These are phyloP conservation scores for Dactylonectria macrodidyma DNA, from an alignment of 2,329 filamentous ascomycete species.

Conservation along the genomic window DNA sequence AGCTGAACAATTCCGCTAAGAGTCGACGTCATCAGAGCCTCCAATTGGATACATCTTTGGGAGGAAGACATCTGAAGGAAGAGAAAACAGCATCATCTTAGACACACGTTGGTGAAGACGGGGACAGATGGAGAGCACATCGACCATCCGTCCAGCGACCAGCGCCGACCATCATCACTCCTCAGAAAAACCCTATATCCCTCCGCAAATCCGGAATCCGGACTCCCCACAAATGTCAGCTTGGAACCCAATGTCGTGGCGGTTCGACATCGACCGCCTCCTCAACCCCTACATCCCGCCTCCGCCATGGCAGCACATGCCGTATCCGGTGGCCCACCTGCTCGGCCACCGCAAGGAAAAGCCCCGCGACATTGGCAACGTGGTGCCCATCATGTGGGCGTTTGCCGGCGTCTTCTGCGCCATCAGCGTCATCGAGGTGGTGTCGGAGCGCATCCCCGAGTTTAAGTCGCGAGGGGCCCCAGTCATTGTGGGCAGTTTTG, in stretches of 20 bases:
- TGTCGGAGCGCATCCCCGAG: constrained; percentile 67
- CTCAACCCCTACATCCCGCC: constrained; percentile 79
- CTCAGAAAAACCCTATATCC: neutral
- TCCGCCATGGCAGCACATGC: constrained; percentile 75
- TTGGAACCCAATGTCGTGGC: constrained; percentile 53
- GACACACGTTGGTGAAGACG: neutral
- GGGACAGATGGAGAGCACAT: neutral
- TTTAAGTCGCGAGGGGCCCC: constrained; percentile 69
- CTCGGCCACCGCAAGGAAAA: constrained; percentile 71
- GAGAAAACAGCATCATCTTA: neutral
- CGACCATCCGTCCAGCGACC: neutral
- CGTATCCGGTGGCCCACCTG: constrained; percentile 76
- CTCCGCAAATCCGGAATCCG: neutral
- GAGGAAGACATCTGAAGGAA: neutral
- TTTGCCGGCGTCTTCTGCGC: constrained; percentile 76
- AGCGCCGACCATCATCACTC: neutral
- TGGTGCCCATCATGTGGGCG: constrained; percentile 73
- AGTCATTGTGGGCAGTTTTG: constrained; percentile 79
- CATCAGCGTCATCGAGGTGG: constrained; percentile 71
- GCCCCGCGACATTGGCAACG: constrained; percentile 64
- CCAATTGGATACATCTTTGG: neutral
- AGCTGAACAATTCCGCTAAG: constrained; percentile 9
- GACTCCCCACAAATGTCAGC: constrained; percentile 31
- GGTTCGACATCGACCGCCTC: constrained; percentile 84
- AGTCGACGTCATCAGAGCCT: constrained; percentile 13